Percentiles rank a stretch among this genome's conserved stretches.
Evolutionary conservation across 768 basidiomycete genomes (phyloP).

Genomic region (Rhizopogon vinicolor): DNA sequence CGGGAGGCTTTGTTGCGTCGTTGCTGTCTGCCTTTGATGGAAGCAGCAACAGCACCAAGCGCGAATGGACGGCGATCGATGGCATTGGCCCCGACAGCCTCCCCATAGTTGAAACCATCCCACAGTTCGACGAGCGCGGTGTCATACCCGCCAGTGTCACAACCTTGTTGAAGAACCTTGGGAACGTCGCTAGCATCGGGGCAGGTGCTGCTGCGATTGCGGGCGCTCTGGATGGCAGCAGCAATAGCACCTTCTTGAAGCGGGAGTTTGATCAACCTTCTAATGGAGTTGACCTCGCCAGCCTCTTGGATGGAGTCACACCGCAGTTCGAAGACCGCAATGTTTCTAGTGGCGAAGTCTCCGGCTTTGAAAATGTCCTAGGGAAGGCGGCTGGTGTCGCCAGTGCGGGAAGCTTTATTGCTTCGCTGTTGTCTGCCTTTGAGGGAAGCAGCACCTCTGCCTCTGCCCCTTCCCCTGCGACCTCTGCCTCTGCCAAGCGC

Average conservation of each 20-base stretch:
- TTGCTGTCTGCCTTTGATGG: neutral
- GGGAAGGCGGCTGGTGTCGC: neutral
- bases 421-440: neutral
- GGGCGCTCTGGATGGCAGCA: neutral
- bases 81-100: no score
- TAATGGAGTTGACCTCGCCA: neutral
- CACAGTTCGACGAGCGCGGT: neutral
- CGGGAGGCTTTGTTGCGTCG: neutral
- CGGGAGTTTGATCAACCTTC: no score
- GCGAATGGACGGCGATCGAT: neutral
- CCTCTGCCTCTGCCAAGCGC: neutral
- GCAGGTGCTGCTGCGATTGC: no score
- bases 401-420: neutral
- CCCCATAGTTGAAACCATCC: no score
- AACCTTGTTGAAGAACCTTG: neutral
- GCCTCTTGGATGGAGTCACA: no score
- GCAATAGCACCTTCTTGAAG: no score
- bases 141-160: neutral
- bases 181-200: neutral
- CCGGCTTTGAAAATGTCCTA: neutral
- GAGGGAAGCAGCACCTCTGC: neutral
- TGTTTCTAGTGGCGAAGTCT: neutral
- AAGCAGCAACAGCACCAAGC: neutral
- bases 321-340: neutral
- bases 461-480: no score